phyloP scores from a whole-genome alignment of 2,329 filamentous ascomycete genomes.

The Graphiopsis chlorocephala region DNA sequence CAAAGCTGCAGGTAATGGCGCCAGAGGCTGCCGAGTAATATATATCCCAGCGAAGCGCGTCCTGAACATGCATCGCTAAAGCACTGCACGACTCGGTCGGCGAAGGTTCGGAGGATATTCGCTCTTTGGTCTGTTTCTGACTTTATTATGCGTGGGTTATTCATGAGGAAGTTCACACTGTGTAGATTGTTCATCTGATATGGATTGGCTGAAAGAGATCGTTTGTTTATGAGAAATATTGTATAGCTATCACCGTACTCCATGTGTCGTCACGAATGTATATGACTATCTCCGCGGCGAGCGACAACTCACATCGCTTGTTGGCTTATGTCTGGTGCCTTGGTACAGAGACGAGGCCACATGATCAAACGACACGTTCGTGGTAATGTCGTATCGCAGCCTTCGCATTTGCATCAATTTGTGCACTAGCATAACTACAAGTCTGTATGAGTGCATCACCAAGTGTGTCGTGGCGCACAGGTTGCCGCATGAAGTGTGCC shows the following conservation, averaged over 20 bases:
- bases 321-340: background rate
- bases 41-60: background rate
- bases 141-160: background rate
- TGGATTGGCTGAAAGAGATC: background rate
- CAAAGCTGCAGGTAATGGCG: background rate
- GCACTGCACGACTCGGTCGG: background rate
- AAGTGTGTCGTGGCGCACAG: background rate
- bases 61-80: background rate
- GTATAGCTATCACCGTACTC: background rate
- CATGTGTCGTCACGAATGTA: background rate
- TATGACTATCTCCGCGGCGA: background rate
- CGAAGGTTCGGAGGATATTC: background rate
- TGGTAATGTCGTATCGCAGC: background rate
- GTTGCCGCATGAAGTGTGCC: slow-evolving; percentile 1
- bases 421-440: background rate
- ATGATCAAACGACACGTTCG: background rate
- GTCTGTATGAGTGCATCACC: background rate
- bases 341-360: background rate
- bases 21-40: background rate
- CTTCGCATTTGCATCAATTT: background rate
- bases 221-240: background rate
- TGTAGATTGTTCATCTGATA: no score
- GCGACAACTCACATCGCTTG: background rate
- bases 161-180: no score
- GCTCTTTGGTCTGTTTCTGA: background rate